Percentiles rank a stretch among this genome's conserved stretches.
These are phyloP conservation scores for Saccharomyces hybrid DNA, from an alignment of 1,139 yeast genomes.

Conservation along the genomic window DNA sequence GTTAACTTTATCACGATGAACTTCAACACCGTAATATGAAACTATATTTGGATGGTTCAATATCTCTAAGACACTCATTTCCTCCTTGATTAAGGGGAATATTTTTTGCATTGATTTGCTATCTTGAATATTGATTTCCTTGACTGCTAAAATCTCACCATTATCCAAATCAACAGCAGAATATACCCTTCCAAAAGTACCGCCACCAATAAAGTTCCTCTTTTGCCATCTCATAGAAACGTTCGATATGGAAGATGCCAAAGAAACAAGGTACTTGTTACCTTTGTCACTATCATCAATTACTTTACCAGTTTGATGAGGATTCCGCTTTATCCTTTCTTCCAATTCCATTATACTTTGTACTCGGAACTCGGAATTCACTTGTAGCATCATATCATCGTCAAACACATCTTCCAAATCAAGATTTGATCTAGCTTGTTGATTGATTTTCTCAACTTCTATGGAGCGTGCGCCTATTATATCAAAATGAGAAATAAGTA, in stretches of 20 bases:
- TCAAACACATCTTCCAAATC: conserved; percentile 31
- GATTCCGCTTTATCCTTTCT: conserved; percentile 18
- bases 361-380: conserved; percentile 34
- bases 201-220: conserved; percentile 89
- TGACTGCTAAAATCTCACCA: conserved; percentile 95
- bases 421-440: conserved; percentile 29
- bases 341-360: conserved; percentile 31
- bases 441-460: conserved; percentile 55
- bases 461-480: conserved; percentile 93
- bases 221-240: conserved; percentile 97
- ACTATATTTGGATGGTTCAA: conserved; percentile 93
- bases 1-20: conserved; percentile 90
- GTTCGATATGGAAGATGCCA: conserved; percentile 86
- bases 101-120: conserved; percentile 77
- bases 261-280: conserved; percentile 74
- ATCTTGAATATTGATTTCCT: conserved; percentile 88
- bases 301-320: conserved; percentile 68
- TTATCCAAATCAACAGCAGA: conserved; percentile 90
- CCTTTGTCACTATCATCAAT: conserved; percentile 82
- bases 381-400: conserved; percentile 35
- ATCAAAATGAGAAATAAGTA: conserved; percentile 90
- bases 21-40: conserved; percentile 94
- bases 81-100: conserved; percentile 86
- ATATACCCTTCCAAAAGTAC: conserved; percentile 90
- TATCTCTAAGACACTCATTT: conserved; percentile 94